phyloP scores from a whole-genome alignment of 768 basidiomycete species.

The Zangia roseola region DNA sequence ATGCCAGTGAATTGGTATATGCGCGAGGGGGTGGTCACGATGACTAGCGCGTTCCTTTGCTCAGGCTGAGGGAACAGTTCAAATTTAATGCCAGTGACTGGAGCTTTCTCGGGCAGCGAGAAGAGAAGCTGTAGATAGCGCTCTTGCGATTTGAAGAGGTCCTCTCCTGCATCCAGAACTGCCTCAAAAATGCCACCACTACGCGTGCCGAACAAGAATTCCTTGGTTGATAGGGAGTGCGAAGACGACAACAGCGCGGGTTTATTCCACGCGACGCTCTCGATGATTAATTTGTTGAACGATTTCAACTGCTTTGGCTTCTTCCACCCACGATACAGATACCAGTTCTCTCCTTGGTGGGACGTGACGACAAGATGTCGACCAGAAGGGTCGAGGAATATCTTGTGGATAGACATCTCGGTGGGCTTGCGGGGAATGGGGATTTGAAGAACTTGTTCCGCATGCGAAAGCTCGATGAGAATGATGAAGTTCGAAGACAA shows the following conservation, averaged over 20 bases:
- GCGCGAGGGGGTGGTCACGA: constrained; percentile 82
- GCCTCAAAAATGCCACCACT: constrained; percentile 88
- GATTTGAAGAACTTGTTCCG: constrained; percentile 84
- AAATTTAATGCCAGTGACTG: constrained; percentile 83
- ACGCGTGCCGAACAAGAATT: constrained; percentile 83
- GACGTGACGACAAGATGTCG: constrained; percentile 88
- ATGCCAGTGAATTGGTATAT: constrained; percentile 88
- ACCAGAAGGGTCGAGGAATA: constrained; percentile 93
- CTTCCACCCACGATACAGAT: constrained; percentile 78
- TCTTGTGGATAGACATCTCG: constrained; percentile 76
- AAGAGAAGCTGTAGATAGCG: constrained; percentile 74
- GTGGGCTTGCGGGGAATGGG: constrained; percentile 69
- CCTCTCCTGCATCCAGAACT: constrained; percentile 85
- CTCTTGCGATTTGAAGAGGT: constrained; percentile 89
- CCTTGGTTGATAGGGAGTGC: constrained; percentile 71
- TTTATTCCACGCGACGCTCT: constrained; percentile 91
- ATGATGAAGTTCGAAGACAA: constrained; percentile 73
- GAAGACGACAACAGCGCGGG: constrained; percentile 59
- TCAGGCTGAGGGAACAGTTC: constrained; percentile 69
- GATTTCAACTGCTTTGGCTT: constrained; percentile 76
- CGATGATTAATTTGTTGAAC: constrained; percentile 80
- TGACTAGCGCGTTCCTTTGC: constrained; percentile 61
- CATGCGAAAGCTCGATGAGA: constrained; percentile 85
- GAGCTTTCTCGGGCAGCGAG: constrained; percentile 74
- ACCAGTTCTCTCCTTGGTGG: constrained; percentile 89